A percentile compares a stretch with the other conserved stretches of the same genome.
Conservation (phyloP, 345 rosid genomes). For the Trapa bicornis region DNA sequence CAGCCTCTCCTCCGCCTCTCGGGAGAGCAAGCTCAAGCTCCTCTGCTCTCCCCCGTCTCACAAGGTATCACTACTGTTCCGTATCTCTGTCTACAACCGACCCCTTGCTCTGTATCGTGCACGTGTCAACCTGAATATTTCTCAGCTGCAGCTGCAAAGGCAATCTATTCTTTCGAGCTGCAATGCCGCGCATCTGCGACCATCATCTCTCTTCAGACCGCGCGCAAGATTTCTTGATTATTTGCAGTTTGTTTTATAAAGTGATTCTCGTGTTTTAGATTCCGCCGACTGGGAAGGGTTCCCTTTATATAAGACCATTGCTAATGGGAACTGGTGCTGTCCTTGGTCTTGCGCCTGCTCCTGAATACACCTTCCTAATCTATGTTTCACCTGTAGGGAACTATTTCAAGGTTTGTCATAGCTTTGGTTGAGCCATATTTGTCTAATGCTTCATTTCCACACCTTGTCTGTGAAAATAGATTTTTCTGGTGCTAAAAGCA, state of each 20-base stretch:
- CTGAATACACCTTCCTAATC: slow-evolving; percentile 81
- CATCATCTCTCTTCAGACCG: slow-evolving; percentile 23
- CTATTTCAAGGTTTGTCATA: slow-evolving; percentile 68
- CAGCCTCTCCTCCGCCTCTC: slow-evolving; percentile 13
- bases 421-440: background rate
- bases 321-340: slow-evolving; percentile 95
- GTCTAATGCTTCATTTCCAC: too few relatives aligned
- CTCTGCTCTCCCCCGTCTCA: slow-evolving; percentile 16
- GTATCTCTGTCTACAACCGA: background rate
- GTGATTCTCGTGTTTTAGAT: slow-evolving; percentile 32
- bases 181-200: slow-evolving; percentile 14
- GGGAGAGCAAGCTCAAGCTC: slow-evolving; percentile 11
- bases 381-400: slow-evolving; percentile 95
- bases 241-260: slow-evolving; percentile 7
- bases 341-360: slow-evolving; percentile 97
- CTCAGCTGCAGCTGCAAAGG: slow-evolving; percentile 16
- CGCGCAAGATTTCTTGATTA: slow-evolving; percentile 21
- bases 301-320: slow-evolving; percentile 82
- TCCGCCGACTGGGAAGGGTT: slow-evolving; percentile 91
- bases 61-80: slow-evolving; percentile 23
- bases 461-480: too few relatives aligned
- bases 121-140: background rate
- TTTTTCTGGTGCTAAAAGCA: too few relatives aligned
- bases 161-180: slow-evolving; percentile 18
- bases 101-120: background rate